Conservation (phyloP, 2,329 filamentous ascomycete genomes). For the Aspergillus candidus region DNA sequence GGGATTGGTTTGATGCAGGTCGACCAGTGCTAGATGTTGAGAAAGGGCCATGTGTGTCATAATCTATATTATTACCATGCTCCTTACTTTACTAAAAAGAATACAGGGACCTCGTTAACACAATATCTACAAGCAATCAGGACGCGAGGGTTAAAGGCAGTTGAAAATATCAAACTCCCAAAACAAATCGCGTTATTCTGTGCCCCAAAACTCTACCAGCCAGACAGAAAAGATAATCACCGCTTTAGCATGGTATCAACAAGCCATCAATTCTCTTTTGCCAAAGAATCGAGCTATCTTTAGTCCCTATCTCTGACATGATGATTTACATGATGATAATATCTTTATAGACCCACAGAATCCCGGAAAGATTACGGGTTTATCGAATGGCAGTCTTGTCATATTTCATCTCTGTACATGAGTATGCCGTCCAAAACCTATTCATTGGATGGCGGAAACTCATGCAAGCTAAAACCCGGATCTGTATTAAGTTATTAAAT, state of each 20-base stretch:
- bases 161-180: conserved; percentile 17
- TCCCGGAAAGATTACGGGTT: conserved; percentile 20
- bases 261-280: conserved; percentile 19
- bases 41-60: conserved; percentile 23
- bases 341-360: conserved; percentile 28
- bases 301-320: conserved; percentile 23
- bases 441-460: conserved; percentile 25
- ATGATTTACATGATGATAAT: conserved; percentile 26
- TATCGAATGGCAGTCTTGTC: conserved; percentile 29
- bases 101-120: conserved; percentile 19
- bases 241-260: conserved; percentile 19
- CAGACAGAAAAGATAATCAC: conserved; percentile 20
- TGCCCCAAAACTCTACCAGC: conserved; percentile 24
- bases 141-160: conserved; percentile 20
- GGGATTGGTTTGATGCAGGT: conserved; percentile 23
- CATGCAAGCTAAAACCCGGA: conserved; percentile 23
- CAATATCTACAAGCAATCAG: conserved; percentile 22
- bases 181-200: conserved; percentile 24
- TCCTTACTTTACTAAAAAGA: conserved; percentile 10
- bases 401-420: conserved; percentile 23
- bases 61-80: not conserved
- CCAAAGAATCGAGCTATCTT: conserved; percentile 18
- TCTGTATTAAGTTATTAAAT: conserved; percentile 19
- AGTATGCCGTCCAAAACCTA: conserved; percentile 21
- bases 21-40: conserved; percentile 20